These are phyloP conservation scores for Daldinia eschscholtzii DNA, from an alignment of 2,329 filamentous ascomycete species.

Conservation along the genomic window DNA sequence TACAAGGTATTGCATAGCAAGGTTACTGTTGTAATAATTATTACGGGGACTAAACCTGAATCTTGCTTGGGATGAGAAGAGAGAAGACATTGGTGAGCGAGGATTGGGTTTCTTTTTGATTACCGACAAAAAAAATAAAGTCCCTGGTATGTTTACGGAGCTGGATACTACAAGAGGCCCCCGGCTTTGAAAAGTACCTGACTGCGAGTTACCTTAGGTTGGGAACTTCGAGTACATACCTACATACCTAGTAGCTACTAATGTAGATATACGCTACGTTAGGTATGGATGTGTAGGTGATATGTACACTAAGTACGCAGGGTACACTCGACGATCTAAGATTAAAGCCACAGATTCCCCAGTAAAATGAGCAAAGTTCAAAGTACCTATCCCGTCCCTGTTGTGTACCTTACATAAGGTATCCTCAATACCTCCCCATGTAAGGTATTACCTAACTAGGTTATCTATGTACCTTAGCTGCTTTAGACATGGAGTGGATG, in stretches of 20 bases:
- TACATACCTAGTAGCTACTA: too few relatives aligned
- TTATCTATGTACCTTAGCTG: background rate
- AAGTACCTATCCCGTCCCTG: constrained; percentile 18
- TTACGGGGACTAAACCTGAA: constrained; percentile 34
- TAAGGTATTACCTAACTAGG: constrained; percentile 15
- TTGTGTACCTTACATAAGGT: constrained; percentile 17
- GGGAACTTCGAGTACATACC: too few relatives aligned
- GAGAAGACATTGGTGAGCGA: constrained; percentile 43
- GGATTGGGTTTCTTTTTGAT: constrained; percentile 44
- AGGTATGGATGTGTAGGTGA: too few relatives aligned
- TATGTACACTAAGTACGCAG: background rate
- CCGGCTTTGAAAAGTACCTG: too few relatives aligned
- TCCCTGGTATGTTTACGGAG: constrained; percentile 46
- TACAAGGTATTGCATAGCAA: constrained; percentile 40
- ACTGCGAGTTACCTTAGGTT: too few relatives aligned
- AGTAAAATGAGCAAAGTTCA: constrained; percentile 35
- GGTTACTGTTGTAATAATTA: constrained; percentile 36
- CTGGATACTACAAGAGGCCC: constrained; percentile 32
- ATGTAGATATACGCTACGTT: too few relatives aligned
- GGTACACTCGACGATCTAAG: constrained; percentile 37
- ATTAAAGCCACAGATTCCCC: constrained; percentile 44
- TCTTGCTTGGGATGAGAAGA: constrained; percentile 38
- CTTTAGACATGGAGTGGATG: too few relatives aligned
- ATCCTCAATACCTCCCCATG: constrained; percentile 7
- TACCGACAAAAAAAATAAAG: constrained; percentile 28